Evolutionary conservation across 176 grass and related monocot species (phyloP).

Genomic region (Rhynchospora tenuis): DNA sequence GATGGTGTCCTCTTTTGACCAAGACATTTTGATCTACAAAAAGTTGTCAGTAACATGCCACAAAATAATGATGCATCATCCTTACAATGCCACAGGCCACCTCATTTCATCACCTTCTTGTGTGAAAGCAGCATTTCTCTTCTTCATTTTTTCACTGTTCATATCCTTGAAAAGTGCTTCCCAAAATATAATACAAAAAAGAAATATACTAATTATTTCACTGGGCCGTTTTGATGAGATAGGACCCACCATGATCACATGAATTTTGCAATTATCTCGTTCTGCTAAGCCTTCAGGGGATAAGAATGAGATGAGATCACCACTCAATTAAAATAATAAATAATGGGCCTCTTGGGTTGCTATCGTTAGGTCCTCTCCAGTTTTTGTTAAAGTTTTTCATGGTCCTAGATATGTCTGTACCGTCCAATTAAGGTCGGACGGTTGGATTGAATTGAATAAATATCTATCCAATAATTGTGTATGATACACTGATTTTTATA

Average conservation of each 20-base stretch:
- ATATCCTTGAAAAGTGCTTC: neutral
- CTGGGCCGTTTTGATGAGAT: neutral
- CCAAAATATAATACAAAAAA: neutral
- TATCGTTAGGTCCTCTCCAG: neutral
- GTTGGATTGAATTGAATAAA: neutral
- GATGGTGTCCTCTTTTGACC: neutral
- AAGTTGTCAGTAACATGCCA: neutral
- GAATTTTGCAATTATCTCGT: neutral
- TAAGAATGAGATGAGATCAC: conserved; percentile 10
- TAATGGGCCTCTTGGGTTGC: neutral
- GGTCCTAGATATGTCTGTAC: neutral
- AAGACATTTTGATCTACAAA: neutral
- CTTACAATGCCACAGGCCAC: neutral
- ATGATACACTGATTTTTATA: neutral
- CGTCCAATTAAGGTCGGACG: neutral
- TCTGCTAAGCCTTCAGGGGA: neutral
- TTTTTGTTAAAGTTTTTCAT: neutral
- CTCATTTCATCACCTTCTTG: neutral
- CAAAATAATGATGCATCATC: conserved; percentile 8
- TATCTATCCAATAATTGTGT: neutral
- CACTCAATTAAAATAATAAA: neutral
- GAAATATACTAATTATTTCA: neutral
- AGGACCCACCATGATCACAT: neutral
- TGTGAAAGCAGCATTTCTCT: neutral
- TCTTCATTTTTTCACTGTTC: neutral